Conservation (phyloP, 345 rosid genomes). For the Salix dunnii region DNA sequence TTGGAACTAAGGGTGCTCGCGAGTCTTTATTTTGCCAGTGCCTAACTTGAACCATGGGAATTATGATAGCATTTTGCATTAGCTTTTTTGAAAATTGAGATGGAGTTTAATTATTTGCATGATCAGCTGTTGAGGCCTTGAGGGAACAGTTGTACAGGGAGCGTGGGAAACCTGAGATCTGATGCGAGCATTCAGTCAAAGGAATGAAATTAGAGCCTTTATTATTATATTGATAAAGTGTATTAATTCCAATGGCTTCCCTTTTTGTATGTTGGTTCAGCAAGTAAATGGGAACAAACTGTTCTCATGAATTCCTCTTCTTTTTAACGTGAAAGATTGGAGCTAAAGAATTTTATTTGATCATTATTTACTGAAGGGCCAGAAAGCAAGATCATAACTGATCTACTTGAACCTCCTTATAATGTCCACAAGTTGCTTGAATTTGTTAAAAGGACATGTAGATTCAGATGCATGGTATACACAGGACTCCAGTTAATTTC, state of each 20-base stretch:
- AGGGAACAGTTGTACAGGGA: background rate
- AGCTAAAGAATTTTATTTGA: background rate
- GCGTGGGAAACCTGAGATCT: background rate
- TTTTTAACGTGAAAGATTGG: background rate
- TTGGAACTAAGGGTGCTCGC: background rate
- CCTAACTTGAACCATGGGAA: no score
- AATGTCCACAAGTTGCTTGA: background rate
- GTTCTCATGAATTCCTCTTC: background rate
- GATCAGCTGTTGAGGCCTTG: background rate
- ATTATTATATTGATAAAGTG: background rate
- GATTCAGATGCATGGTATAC: background rate
- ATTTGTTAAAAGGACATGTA: background rate
- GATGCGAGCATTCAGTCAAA: background rate
- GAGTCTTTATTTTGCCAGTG: background rate
- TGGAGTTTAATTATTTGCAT: background rate
- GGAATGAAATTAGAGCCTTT: background rate
- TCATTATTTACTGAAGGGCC: background rate
- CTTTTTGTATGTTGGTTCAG: background rate
- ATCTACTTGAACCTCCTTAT: background rate
- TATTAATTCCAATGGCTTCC: background rate
- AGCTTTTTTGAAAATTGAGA: background rate
- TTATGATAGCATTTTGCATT: background rate
- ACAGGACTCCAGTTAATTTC: background rate
- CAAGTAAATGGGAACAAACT: background rate
- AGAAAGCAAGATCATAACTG: background rate